phyloP scores from a whole-genome alignment of 352 stramenopile genomes.

The Phytophthora citricola region DNA sequence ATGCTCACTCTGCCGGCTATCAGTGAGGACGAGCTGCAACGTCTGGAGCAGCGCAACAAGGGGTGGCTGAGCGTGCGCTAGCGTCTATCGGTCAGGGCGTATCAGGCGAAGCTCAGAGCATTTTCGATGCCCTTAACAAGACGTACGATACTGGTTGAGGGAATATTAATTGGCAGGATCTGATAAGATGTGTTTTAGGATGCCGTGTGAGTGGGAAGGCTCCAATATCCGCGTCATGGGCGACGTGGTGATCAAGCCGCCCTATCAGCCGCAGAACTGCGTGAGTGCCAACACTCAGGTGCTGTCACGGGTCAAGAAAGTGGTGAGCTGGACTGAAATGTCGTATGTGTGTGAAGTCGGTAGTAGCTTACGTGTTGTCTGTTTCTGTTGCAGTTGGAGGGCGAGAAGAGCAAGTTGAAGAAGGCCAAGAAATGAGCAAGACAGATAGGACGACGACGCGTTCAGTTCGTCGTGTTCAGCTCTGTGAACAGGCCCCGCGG shows the following conservation, averaged over 20 bases:
- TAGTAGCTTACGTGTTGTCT: neutral
- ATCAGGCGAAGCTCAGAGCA: conserved; percentile 67
- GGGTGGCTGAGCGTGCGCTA: conserved; percentile 67
- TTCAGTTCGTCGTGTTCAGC: conserved; percentile 19
- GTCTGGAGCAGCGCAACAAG: conserved; percentile 83
- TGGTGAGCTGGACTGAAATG: conserved; percentile 53
- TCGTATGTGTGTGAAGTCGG: neutral
- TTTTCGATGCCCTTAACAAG: conserved; percentile 92
- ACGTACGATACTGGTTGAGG: conserved; percentile 53
- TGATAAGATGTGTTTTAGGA: conserved; percentile 47
- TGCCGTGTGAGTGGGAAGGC: conserved; percentile 87
- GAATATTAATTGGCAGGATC: neutral
- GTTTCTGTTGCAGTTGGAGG: conserved; percentile 52
- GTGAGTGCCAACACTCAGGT: conserved; percentile 75
- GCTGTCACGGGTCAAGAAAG: conserved; percentile 85
- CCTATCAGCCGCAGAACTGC: conserved; percentile 85
- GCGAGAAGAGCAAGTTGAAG: conserved; percentile 78
- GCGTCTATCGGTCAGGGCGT: conserved; percentile 86
- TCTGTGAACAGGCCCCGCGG: conserved; percentile 18
- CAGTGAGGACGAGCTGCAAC: conserved; percentile 74
- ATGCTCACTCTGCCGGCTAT: conserved; percentile 58
- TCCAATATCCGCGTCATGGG: conserved; percentile 87
- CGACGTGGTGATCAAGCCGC: conserved; percentile 85
- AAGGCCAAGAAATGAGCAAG: conserved; percentile 56
- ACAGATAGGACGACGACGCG: conserved; percentile 3